Base-by-base conservation (phyloP, 2,329 filamentous ascomycete species). In the Trichoderma guizhouense region DNA sequence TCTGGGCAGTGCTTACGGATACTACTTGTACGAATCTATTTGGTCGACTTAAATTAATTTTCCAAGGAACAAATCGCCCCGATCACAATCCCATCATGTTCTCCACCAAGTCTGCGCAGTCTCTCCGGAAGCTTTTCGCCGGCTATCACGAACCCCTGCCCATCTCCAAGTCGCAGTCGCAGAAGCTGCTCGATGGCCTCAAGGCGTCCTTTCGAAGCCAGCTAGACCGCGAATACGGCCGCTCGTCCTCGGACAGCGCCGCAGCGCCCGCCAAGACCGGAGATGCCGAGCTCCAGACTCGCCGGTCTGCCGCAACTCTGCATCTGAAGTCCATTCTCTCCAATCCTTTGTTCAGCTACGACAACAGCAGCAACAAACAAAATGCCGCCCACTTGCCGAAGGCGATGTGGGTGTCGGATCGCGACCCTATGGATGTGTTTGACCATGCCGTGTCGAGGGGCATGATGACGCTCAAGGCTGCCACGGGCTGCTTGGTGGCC, bases 171-270 rank as follows among this genome's bases (percentile, higher is more conserved):
- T 82, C 83, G 69, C 86, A 89, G 71, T 86, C 86, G 30, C 83
- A 87, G 73, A 85, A 86, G 75, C 84, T 90, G 9, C 86, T 89
- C 73, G 83, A 88, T 69, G 83, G 84, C 39, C 83, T 90, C 66
- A 90, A 88, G 65, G 79, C 82, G 7, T 89, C 87, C 3, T 90
- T 90, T 77, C 84, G 88, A 66, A 83, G 83, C 69, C 85, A 88
- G 34, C 85, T 90, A n/a, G 87, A 89, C 75, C 83, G 81, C 57
- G 87, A 90, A 76, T 86, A 90, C 75, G 87, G 87, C 72, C 84
- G 81, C 76, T 76, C 81, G 34, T 74, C 79, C 43, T 66, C 67
- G 18, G 77, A 82, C 9, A 73, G 74, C 47, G 74, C 60, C 39
- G 72, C 72, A 11, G 73, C 64, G n/a, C 68, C 64, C 32, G 43